Conservation (phyloP, 495 filamentous ascomycete species). For the Ramalina peruviana region DNA sequence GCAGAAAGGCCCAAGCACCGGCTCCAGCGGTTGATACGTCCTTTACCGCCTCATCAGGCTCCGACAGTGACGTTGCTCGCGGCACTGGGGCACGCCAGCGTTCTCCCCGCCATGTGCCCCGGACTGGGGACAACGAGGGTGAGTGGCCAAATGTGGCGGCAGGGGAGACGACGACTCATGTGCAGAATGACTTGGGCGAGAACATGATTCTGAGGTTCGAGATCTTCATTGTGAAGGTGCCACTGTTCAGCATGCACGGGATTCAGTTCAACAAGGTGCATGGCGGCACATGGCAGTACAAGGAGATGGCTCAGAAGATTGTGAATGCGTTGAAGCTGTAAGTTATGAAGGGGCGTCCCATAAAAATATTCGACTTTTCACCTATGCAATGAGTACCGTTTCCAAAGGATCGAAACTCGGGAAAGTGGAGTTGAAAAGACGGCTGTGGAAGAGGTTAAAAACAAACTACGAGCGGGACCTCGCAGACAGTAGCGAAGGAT, state of each 20-base stretch:
- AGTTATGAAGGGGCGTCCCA: conserved; percentile 1
- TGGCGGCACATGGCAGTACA: conserved; percentile 95
- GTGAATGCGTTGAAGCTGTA: conserved; percentile 74
- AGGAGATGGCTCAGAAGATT: conserved; percentile 93
- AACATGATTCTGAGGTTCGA: conserved; percentile 80
- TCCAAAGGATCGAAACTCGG: too few species aligned
- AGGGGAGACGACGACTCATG: conserved; percentile 72
- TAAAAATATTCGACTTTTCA: too few species aligned
- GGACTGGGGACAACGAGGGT: not conserved
- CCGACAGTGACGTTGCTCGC: conserved; percentile 34
- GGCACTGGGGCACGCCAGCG: not conserved
- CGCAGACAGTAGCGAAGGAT: too few species aligned
- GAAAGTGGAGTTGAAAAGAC: too few species aligned
- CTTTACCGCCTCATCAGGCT: conserved; percentile 68
- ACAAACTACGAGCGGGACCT: too few species aligned
- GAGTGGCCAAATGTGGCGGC: conserved; percentile 25
- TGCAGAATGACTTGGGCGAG: conserved; percentile 71
- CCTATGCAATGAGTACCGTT: too few species aligned
- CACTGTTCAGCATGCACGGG: conserved; percentile 80
- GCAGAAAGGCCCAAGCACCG: conserved; percentile 26
- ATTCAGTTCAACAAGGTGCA: conserved; percentile 97
- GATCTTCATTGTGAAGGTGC: conserved; percentile 96
- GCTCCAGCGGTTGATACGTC: conserved; percentile 46
- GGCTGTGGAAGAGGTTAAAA: too few species aligned
- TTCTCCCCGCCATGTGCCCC: conserved; percentile 25